Conservation (phyloP, 2,329 filamentous ascomycete species). For the Pseudogymnoascus sp. region DNA sequence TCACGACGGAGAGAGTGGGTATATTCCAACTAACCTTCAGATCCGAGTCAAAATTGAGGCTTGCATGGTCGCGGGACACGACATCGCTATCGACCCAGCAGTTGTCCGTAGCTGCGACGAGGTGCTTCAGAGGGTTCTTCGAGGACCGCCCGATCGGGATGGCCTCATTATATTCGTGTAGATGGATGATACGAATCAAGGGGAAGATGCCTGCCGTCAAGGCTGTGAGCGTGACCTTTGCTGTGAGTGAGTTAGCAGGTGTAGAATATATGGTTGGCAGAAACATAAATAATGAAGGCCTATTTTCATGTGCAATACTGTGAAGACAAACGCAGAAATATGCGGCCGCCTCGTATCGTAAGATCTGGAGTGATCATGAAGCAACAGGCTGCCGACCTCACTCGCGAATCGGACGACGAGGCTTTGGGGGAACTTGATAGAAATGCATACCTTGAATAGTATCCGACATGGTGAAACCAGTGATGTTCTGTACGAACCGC, state of each 20-base stretch:
- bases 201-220: conserved; percentile 9
- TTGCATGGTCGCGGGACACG: conserved; percentile 62
- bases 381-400: neutral
- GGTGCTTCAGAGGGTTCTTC: conserved; percentile 38
- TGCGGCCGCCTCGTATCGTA: neutral
- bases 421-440: neutral
- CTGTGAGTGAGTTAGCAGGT: neutral
- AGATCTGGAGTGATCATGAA: neutral
- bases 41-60: conserved; percentile 38
- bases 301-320: neutral
- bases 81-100: conserved; percentile 64
- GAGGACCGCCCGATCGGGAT: conserved; percentile 39
- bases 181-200: neutral
- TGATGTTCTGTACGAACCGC: neutral
- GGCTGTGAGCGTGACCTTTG: conserved; percentile 7
- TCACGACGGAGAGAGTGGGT: neutral
- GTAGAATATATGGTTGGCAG: neutral
- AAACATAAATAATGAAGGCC: neutral
- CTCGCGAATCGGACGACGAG: neutral
- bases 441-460: neutral
- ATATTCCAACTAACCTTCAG: conserved; percentile 34
- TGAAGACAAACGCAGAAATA: neutral
- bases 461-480: neutral
- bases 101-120: conserved; percentile 42
- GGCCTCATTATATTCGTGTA: neutral